Conservation (phyloP, 495 filamentous ascomycete genomes). For the Cudoniella acicularis region DNA sequence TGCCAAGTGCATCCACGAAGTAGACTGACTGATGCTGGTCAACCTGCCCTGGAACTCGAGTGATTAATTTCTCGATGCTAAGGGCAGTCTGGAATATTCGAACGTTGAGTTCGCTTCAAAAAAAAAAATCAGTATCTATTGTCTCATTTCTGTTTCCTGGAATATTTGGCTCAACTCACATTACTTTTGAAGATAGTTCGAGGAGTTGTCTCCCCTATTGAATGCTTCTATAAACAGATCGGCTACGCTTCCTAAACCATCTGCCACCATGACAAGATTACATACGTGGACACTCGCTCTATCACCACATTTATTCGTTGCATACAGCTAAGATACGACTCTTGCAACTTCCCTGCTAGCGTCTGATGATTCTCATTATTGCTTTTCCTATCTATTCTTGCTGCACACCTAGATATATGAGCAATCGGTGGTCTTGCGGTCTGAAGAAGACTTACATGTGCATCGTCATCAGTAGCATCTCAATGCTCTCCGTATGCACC, state of each 20-base stretch:
- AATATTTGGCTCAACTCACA: background rate
- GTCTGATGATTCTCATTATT: slow-evolving; percentile 9
- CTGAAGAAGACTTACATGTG: slow-evolving; percentile 19
- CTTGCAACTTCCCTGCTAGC: slow-evolving; percentile 16
- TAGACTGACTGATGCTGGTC: slow-evolving; percentile 32
- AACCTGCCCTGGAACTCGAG: slow-evolving; percentile 25
- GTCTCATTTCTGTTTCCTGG: background rate
- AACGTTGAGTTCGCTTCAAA: too few relatives aligned
- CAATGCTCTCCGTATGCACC: slow-evolving; percentile 28
- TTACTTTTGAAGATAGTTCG: background rate
- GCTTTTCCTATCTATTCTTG: background rate
- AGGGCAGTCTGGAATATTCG: slow-evolving; percentile 25
- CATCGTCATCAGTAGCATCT: slow-evolving; percentile 24
- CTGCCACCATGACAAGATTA: too few relatives aligned
- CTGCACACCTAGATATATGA: background rate
- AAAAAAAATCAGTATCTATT: too few relatives aligned
- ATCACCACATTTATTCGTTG: slow-evolving; percentile 6
- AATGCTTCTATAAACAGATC: too few relatives aligned
- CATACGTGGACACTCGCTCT: slow-evolving; percentile 12
- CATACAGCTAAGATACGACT: slow-evolving; percentile 15
- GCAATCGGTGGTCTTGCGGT: background rate
- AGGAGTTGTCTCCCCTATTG: too few relatives aligned
- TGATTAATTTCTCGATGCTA: slow-evolving; percentile 24
- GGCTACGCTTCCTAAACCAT: background rate
- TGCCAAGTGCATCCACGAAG: slow-evolving; percentile 28